Base-by-base conservation (phyloP, 2,329 filamentous ascomycete species). In the Huntiella decipiens region DNA sequence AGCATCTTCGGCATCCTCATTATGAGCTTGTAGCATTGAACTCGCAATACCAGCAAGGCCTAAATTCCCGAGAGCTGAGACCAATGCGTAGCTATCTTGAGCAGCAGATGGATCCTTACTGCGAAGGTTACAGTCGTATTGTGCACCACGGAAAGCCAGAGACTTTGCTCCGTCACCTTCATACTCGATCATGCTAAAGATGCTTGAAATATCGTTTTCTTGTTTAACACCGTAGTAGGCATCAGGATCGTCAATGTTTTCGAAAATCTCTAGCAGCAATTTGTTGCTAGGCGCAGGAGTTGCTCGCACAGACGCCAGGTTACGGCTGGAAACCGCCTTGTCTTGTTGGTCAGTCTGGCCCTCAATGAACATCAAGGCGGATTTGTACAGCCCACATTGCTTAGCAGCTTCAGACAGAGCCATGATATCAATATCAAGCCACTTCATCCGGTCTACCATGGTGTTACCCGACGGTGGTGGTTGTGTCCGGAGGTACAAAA, bases 231-330 rank as follows among this genome's bases (percentile, higher is more conserved):
- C 92, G 57, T 98, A 98, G 59, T 93, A 98, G 1, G 86, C 80
- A 59, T 99, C 91, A 1, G 87, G 88, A 55, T 99, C 92, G 56
- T 95, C 87, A 40, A 98, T 82, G 50, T 84, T 88, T 56, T 84
- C 81, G 58, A 91, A 98, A 2, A 98, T 87, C 1, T 73, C 67
- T 38, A 94, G 68, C 10, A 96, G 66, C 1, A 92, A 67, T 28
- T 82, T 74, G 13, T 33, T 43, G 5, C 41, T 40, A 7, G 44
- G 45, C 8, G 40, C 16, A 16, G 39, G 32, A 16, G 43, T 19
- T 35, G 41, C 57, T 52, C 70, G 63, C 52, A 64, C 66, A 41
- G 82, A 73, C 49, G 82, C 71, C 38, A 80, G 79, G 13, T 68
- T 61, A 32, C 72, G 67, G 2, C 65, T 57, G 4, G 36, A 15